A percentile compares a stretch with the other conserved stretches of the same genome.
Conservation (phyloP, 495 filamentous ascomycete species). For the Aspergillus sclerotioniger region DNA sequence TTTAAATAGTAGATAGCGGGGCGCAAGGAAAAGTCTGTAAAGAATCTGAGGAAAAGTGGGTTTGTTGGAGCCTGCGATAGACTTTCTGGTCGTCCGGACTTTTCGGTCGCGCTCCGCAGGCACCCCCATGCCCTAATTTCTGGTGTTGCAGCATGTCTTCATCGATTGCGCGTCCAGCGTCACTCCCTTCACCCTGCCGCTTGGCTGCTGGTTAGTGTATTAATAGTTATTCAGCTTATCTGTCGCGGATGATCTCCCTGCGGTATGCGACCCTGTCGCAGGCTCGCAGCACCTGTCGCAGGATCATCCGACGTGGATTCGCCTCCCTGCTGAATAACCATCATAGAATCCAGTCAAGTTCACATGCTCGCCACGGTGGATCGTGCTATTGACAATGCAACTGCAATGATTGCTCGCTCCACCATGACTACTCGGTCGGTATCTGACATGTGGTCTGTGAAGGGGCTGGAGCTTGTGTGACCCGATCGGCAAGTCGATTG, state of each 20-base stretch:
- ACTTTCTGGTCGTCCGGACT: neutral
- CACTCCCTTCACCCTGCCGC: neutral
- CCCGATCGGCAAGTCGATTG: neutral
- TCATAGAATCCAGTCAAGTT: too few relatives aligned
- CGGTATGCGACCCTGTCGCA: neutral
- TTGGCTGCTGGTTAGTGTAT: neutral
- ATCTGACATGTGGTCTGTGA: constrained; percentile 1
- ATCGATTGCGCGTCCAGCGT: constrained; percentile 1
- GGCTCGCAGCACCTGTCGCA: too few relatives aligned
- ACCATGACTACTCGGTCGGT: neutral
- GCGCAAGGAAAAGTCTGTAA: neutral
- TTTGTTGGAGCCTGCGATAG: neutral
- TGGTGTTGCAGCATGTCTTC: neutral
- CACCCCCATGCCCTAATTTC: neutral
- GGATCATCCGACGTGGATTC: neutral
- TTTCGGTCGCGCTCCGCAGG: neutral
- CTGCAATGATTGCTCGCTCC: neutral
- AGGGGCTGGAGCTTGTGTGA: neutral
- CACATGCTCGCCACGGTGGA: neutral
- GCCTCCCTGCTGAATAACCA: neutral
- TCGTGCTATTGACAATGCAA: neutral
- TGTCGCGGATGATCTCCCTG: neutral
- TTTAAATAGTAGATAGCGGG: constrained; percentile 1
- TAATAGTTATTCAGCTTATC: too few relatives aligned
- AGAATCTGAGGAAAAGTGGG: constrained; percentile 1